Base-by-base conservation (phyloP, 768 basidiomycete species). In the Calocera viscosa region DNA sequence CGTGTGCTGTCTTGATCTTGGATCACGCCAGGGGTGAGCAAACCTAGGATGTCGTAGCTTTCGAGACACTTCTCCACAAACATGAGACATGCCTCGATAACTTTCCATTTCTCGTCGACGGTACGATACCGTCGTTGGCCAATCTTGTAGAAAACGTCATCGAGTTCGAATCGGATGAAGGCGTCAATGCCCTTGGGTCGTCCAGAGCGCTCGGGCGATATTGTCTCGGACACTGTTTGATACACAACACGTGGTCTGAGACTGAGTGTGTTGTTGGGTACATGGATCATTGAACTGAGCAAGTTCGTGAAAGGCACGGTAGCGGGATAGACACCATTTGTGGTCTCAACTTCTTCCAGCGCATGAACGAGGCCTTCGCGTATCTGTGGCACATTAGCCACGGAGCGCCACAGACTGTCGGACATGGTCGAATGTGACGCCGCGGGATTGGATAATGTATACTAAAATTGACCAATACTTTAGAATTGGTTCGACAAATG, bases 271-370 rank as follows among this genome's bases (percentile, higher is more conserved):
- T 87, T 82, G 74, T 90, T 90, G 0, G 89, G 85, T 0, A 89
- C 88, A 72, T 93, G 91, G 30, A 98, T 81, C 67, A 97, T 82
- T 0, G 90, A 86, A 71, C 83, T 82, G 68, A 98, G 83, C 49
- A 97, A 82, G 67, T 83, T 82, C 64, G 97, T 77, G 78, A 97
- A 95, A 0, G 94, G 87, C 24, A 91, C 87, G 0, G 94, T 95
- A 8, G 91, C 83, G 0, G 94, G 93, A 75, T 95, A 98, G 66
- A 88, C 72, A 74, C 83, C 83, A 73, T 87, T 84, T 2, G 82
- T 80, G 16, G 89, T 79, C 76, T 98, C 95, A 65, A 94, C 84
- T 70, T 92, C 88, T 70, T 94, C 92, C 69, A 97, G 77, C 74
- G 95, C 92, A 2, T 89, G 82, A 69, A 94, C 87, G 2, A 93